A percentile compares a stretch with the other conserved stretches of the same genome.
These are phyloP conservation scores for Coemansia erecta DNA, from an alignment of 192 early-diverging fungal species.

Conservation along the genomic window DNA sequence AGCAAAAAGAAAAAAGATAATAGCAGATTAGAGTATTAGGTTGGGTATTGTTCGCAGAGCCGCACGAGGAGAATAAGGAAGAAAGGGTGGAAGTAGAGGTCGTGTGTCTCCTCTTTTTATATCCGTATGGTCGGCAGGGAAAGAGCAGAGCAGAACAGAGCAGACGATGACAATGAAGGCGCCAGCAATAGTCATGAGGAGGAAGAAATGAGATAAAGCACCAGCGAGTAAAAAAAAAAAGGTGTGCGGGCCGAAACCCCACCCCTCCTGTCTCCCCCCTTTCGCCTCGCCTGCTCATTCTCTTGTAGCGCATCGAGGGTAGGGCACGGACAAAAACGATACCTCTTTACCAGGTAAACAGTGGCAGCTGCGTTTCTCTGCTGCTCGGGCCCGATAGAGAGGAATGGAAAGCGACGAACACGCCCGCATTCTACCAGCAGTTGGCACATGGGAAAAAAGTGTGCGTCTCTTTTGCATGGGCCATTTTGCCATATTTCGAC, in stretches of 20 bases:
- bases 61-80: background rate
- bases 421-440: background rate
- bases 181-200: too few relatives aligned
- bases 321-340: background rate
- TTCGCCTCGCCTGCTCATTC: background rate
- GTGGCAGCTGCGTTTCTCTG: background rate
- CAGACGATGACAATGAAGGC: too few relatives aligned
- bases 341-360: background rate
- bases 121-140: background rate
- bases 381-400: background rate
- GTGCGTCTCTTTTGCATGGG: background rate
- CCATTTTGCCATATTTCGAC: background rate
- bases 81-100: background rate
- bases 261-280: background rate
- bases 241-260: background rate
- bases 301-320: background rate
- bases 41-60: background rate
- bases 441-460: conserved; percentile 3
- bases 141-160: background rate
- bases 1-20: background rate
- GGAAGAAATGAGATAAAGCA: too few relatives aligned
- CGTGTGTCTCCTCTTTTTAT: background rate
- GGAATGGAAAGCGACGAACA: background rate
- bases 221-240: too few relatives aligned
- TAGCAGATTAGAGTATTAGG: background rate